These are phyloP conservation scores for Suhomyces sp. DNA, from an alignment of 805 yeast genomes.

Conservation along the genomic window DNA sequence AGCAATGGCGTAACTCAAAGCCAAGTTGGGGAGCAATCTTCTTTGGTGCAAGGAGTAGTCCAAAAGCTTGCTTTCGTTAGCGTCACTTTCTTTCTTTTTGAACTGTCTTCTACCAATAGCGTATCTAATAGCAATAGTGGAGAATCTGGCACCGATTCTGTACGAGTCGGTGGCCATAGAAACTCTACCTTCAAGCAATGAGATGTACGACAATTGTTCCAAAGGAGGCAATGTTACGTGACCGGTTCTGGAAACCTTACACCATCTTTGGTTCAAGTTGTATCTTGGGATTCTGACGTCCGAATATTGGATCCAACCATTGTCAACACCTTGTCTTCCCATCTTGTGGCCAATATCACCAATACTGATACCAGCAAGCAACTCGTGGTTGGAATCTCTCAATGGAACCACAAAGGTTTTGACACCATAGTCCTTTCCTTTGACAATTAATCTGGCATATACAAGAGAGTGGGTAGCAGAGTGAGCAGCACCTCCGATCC, in stretches of 20 bases:
- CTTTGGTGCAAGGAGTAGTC: slow-evolving; percentile 89
- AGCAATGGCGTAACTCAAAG: slow-evolving; percentile 72
- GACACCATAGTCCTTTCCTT: slow-evolving; percentile 87
- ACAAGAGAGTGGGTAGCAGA: slow-evolving; percentile 85
- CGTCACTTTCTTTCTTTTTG: slow-evolving; percentile 35
- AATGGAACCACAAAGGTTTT: slow-evolving; percentile 90
- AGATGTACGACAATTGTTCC: slow-evolving; percentile 86
- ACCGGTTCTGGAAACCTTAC: slow-evolving; percentile 66
- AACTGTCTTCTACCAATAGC: slow-evolving; percentile 90
- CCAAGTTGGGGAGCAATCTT: slow-evolving; percentile 80
- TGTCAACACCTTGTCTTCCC: slow-evolving; percentile 95
- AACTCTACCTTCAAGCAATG: slow-evolving; percentile 84
- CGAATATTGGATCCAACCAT: slow-evolving; percentile 94
- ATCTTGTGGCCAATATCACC: slow-evolving; percentile 95
- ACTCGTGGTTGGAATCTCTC: slow-evolving; percentile 68
- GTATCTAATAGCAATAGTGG: slow-evolving; percentile 83
- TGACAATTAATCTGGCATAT: slow-evolving; percentile 78
- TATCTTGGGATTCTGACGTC: slow-evolving; percentile 80
- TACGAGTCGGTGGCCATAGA: slow-evolving; percentile 85
- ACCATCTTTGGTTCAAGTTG: slow-evolving; percentile 77
- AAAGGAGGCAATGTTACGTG: slow-evolving; percentile 75
- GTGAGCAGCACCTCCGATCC: slow-evolving; percentile 98
- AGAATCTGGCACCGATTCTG: slow-evolving; percentile 72
- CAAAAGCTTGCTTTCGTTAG: slow-evolving; percentile 65
- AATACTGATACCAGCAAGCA: slow-evolving; percentile 74